Evolutionary conservation across 1,284 basidiomycete genomes (phyloP).

Genomic region (Termitomyces sp.): DNA sequence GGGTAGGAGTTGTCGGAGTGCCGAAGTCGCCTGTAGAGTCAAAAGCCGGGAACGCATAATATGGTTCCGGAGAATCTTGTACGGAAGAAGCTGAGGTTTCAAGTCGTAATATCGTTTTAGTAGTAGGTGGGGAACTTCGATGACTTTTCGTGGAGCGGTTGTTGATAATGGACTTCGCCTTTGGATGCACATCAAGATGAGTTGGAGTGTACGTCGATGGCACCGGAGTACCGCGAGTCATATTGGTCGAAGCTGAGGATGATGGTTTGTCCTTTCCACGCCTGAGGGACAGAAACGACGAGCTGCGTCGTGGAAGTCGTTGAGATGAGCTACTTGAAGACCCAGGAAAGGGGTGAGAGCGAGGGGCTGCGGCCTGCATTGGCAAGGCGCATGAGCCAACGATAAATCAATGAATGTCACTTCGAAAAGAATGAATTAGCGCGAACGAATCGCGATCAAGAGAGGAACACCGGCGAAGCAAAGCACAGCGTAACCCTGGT

Average conservation of each 20-base stretch:
- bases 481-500: background rate
- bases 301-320: slow-evolving; percentile 42
- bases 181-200: slow-evolving; percentile 34
- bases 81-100: slow-evolving; percentile 1
- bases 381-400: slow-evolving; percentile 11
- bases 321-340: slow-evolving; percentile 25
- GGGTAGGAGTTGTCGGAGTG: slow-evolving; percentile 23
- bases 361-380: slow-evolving; percentile 34
- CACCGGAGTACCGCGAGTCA: slow-evolving; percentile 22
- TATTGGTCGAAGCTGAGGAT: slow-evolving; percentile 23
- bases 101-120: slow-evolving; percentile 10
- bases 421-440: slow-evolving; percentile 6
- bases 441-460: slow-evolving; percentile 11
- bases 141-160: slow-evolving; percentile 20
- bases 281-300: slow-evolving; percentile 50
- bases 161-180: slow-evolving; percentile 20
- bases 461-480: background rate
- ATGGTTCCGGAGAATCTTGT: slow-evolving; percentile 16
- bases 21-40: slow-evolving; percentile 25
- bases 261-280: slow-evolving; percentile 44
- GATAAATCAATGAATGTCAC: slow-evolving; percentile 12
- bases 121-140: slow-evolving; percentile 17
- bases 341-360: slow-evolving; percentile 25
- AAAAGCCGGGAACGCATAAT: slow-evolving; percentile 31
- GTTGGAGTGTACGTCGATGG: slow-evolving; percentile 20